These are phyloP conservation scores for Mariannaea elegans DNA, from an alignment of 2,329 filamentous ascomycete species.

Conservation along the genomic window DNA sequence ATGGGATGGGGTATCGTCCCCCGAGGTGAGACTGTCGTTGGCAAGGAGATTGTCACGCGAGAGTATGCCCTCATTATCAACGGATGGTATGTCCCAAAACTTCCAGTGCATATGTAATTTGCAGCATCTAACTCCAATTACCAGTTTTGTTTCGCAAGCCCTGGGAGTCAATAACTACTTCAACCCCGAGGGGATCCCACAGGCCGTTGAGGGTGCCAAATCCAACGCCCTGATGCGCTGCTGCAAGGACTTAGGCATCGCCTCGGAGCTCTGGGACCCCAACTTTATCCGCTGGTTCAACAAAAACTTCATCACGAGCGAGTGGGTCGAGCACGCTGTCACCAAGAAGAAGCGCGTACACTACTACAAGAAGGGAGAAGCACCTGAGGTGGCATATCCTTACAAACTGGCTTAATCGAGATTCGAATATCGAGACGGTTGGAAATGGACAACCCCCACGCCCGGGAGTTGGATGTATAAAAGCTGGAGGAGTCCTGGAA, in stretches of 20 bases:
- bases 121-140: background rate
- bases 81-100: conserved; percentile 71
- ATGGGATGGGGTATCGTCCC: conserved; percentile 96
- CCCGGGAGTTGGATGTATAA: background rate
- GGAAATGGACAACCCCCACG: no score
- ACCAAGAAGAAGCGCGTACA: conserved; percentile 93
- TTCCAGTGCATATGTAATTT: background rate
- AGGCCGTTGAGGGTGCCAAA: conserved; percentile 95
- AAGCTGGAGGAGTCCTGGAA: background rate
- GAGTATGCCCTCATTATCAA: conserved; percentile 93
- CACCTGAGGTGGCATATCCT: conserved; percentile 75
- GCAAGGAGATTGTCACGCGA: conserved; percentile 81
- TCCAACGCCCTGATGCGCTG: conserved; percentile 98
- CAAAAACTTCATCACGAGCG: conserved; percentile 78
- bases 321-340: conserved; percentile 86
- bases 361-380: conserved; percentile 74
- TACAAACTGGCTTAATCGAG: conserved; percentile 53
- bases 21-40: conserved; percentile 83
- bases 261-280: conserved; percentile 96
- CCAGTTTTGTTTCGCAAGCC: conserved; percentile 87
- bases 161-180: conserved; percentile 97
- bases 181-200: conserved; percentile 86
- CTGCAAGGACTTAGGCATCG: conserved; percentile 97
- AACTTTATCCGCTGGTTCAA: conserved; percentile 87
- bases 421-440: no score